phyloP scores from a whole-genome alignment of 441 rosid species.

The Syzygium malaccense region DNA sequence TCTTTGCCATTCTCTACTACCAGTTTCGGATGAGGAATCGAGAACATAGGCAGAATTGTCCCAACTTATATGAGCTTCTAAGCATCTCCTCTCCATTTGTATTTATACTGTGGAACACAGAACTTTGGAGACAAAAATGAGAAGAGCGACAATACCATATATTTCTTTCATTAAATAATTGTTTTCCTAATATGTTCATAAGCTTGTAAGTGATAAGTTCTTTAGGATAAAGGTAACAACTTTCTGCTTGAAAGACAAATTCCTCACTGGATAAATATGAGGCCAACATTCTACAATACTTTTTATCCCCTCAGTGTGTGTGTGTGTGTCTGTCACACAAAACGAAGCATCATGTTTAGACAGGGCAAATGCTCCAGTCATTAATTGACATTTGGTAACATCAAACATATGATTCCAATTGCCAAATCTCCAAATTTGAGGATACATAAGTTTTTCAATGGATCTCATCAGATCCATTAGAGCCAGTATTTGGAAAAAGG shows the following conservation, averaged over 20 bases:
- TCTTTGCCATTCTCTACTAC: not conserved
- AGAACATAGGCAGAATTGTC: not conserved
- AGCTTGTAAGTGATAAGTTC: not conserved
- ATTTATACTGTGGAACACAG: not conserved
- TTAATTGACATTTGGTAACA: not conserved
- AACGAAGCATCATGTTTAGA: fast-evolving
- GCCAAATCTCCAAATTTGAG: not conserved
- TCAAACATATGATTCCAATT: not conserved
- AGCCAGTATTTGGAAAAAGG: not conserved
- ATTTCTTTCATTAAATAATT: not conserved
- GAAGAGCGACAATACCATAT: not conserved
- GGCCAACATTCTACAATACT: not conserved
- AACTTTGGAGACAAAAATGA: not conserved
- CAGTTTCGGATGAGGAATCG: not conserved
- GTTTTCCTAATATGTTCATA: not conserved
- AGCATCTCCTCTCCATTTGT: not conserved
- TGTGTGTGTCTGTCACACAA: not conserved
- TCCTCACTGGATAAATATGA: not conserved
- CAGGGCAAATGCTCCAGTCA: not conserved
- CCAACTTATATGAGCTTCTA: not conserved
- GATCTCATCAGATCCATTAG: not conserved
- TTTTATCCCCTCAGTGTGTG: not conserved
- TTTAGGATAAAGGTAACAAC: not conserved
- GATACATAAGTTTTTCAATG: not conserved
- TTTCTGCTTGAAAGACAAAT: not conserved